These are phyloP conservation scores for Moricandia arvensis DNA, from an alignment of 345 rosid species.

Conservation along the genomic window DNA sequence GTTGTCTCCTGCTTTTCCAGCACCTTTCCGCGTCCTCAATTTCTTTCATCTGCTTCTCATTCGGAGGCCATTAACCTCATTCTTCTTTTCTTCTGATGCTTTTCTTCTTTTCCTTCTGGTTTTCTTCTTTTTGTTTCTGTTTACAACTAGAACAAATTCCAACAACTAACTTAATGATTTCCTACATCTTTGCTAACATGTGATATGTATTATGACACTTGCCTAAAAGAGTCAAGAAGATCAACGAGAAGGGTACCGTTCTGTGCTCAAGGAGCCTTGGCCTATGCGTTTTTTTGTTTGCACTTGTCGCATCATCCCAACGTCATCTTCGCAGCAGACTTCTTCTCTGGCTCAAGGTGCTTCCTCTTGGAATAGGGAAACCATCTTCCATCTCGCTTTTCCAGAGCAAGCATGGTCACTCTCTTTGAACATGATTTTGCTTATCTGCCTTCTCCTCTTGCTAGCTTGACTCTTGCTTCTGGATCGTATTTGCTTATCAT, in stretches of 20 bases:
- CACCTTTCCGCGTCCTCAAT: conserved; percentile 31
- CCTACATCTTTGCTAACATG: background rate
- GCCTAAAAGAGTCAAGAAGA: background rate
- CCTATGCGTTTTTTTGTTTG: conserved; percentile 64
- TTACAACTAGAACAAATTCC: conserved; percentile 48
- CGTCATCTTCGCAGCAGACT: conserved; percentile 34
- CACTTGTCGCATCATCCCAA: conserved; percentile 34
- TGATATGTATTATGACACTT: background rate
- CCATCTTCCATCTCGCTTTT: conserved; percentile 99
- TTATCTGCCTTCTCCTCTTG: conserved; percentile 33
- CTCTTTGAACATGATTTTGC: conserved; percentile 47
- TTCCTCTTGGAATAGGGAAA: conserved; percentile 52
- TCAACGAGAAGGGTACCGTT: conserved; percentile 45
- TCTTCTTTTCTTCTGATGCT: conserved; percentile 49
- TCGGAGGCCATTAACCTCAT: conserved; percentile 32
- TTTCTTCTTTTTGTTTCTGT: conserved; percentile 55
- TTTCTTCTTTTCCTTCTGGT: conserved; percentile 58
- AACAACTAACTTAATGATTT: conserved; percentile 26
- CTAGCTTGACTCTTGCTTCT: conserved; percentile 48
- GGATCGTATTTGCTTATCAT: conserved; percentile 40
- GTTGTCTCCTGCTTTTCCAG: conserved; percentile 39
- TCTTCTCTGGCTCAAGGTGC: conserved; percentile 25
- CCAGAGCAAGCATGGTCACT: conserved; percentile 43
- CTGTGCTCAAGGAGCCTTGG: conserved; percentile 54
- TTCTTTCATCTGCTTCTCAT: conserved; percentile 24